These are phyloP conservation scores for Candida pseudocylindracea DNA, from an alignment of 1,139 yeast genomes.

Conservation along the genomic window DNA sequence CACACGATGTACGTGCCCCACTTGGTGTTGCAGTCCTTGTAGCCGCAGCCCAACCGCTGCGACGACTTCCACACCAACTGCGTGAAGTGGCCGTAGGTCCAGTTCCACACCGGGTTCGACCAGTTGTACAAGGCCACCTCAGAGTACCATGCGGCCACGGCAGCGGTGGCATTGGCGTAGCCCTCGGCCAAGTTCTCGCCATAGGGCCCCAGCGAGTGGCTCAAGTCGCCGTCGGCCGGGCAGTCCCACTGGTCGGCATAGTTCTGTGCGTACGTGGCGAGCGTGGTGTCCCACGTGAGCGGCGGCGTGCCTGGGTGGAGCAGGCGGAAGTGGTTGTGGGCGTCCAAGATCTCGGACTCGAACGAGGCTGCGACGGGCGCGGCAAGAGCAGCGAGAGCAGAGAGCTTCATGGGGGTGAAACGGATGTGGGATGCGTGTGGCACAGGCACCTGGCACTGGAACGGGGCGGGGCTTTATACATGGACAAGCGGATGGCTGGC, in stretches of 20 bases:
- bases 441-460: no score
- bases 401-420: no score
- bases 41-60: conserved; percentile 57
- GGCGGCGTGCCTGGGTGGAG: conserved; percentile 29
- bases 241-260: conserved; percentile 56
- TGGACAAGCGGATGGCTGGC: no score
- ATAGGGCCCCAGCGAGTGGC: conserved; percentile 58
- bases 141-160: conserved; percentile 68
- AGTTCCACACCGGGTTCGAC: conserved; percentile 14
- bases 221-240: conserved; percentile 24
- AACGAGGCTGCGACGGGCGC: no score
- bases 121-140: conserved; percentile 43
- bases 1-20: conserved; percentile 39
- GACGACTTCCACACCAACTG: conserved; percentile 67
- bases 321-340: conserved; percentile 52
- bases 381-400: no score
- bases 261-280: conserved; percentile 45
- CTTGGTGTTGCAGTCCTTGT: conserved; percentile 12
- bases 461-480: no score
- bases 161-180: conserved; percentile 23
- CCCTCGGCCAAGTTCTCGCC: conserved; percentile 88
- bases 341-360: conserved; percentile 14
- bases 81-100: conserved; percentile 34
- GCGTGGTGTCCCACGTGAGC: conserved; percentile 39
- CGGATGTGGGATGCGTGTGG: no score